Evolutionary conservation across 768 basidiomycete species (phyloP), one percentile per base, ranked within the genome.

Genomic region (Boletales sp.): DNA sequence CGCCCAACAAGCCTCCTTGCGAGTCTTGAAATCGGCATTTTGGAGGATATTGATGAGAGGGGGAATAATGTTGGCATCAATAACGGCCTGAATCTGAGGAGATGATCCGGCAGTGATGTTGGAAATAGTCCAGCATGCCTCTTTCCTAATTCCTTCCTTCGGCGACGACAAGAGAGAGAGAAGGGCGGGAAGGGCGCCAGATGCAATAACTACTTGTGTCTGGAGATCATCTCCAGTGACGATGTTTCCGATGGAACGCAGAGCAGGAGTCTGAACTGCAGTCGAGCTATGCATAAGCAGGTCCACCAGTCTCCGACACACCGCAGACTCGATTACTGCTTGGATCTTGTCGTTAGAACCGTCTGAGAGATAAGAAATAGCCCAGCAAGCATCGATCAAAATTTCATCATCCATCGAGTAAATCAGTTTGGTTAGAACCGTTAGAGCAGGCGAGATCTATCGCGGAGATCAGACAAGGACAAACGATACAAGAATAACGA

Each of bases 1-100:
- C 10, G 97, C 97, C 97, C 97, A 99, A 76, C 94, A 99, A 2
- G 97, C 97, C 72, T 99, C 97, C 73, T 99, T 99, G 69, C 91
- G 86, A 40, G 97, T 97, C 78, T 97, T 98, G 81, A 99, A 98
- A 72, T 99, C 97, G 45, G 95, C 95, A 62, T 97, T 86, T 65
- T 86, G 85, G 48, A 99, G 86, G 61, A 98, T 97, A 75, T 97
- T 97, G 78, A 99, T 94, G 55, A 99, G 84, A 53, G 95, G 95
- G 43, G 95, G 95, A 51, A 98, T 85, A 63, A 99, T 94, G 64
- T 97, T 94, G 66, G 97, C 97, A 60, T 99, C 97, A 57, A 99
- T 93, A 62, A 98, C 87, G 45, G 91, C 77, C 70, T 98, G 95
- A 61, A 99, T 99, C 73, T 99, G 97, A 59, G 87, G 86, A 19